A percentile compares a stretch with the other conserved stretches of the same genome.
Evolutionary conservation across 441 rosid genomes (phyloP).

Genomic region (Theobroma grandiflorum): DNA sequence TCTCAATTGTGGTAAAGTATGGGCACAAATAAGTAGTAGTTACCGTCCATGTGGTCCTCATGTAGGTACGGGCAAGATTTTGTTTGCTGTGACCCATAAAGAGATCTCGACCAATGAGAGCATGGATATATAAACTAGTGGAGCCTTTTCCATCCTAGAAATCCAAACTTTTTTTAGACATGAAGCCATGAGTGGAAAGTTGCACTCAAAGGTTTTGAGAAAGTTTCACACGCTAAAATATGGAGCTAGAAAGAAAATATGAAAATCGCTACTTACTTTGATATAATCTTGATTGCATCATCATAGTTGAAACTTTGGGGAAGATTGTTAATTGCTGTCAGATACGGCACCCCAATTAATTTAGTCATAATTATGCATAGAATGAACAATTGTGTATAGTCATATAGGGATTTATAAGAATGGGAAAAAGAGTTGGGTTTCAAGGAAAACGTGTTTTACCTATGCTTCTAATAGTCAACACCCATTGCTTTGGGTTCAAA

Average conservation of each 20-base stretch:
- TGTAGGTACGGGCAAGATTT: slow-evolving; percentile 54
- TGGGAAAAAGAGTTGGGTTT: background rate
- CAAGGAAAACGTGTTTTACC: background rate
- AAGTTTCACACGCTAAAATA: slow-evolving; percentile 6
- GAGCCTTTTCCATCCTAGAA: background rate
- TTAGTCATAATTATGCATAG: background rate
- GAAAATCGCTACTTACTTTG: background rate
- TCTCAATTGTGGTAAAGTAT: slow-evolving; percentile 3
- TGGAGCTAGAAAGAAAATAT: slow-evolving; percentile 7
- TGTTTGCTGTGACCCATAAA: slow-evolving; percentile 42
- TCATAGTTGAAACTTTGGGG: background rate
- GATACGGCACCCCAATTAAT: background rate
- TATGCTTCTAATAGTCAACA: background rate
- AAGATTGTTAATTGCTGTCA: background rate
- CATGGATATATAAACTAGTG: background rate
- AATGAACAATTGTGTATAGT: too few relatives aligned
- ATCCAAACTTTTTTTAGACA: background rate
- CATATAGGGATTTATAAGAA: too few relatives aligned
- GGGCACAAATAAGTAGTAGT: background rate
- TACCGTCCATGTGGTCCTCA: slow-evolving; percentile 39
- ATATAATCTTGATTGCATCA: slow-evolving; percentile 3
- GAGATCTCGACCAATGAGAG: slow-evolving; percentile 10
- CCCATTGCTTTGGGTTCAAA: background rate
- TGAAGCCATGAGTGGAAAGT: slow-evolving; percentile 26
- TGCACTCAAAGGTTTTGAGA: background rate